Conservation (phyloP, 1,139 yeast species). For the Saccharomycopsis crataegensis region DNA sequence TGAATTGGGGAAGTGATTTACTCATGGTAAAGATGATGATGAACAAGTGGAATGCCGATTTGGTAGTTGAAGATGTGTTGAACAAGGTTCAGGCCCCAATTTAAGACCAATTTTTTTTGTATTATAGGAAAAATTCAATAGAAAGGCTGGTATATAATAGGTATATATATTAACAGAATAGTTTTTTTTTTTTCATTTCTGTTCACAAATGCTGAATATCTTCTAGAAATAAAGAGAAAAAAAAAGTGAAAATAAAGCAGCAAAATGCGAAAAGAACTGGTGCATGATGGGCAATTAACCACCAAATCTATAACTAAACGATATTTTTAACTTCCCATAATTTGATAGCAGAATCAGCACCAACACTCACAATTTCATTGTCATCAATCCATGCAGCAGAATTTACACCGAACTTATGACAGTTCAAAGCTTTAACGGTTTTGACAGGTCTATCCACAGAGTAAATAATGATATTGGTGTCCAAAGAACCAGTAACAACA, state of each 20-base stretch:
- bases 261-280: too few species aligned
- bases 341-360: conserved; percentile 77
- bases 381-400: conserved; percentile 59
- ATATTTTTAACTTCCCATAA: conserved; percentile 46
- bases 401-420: conserved; percentile 85
- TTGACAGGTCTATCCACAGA: conserved; percentile 73
- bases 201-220: too few species aligned
- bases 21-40: conserved; percentile 34
- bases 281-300: too few species aligned
- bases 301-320: too few species aligned
- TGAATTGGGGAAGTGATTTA: conserved; percentile 47
- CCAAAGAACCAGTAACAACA: conserved; percentile 75
- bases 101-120: conserved; percentile 17
- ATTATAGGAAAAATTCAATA: neutral
- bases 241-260: too few species aligned
- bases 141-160: too few species aligned
- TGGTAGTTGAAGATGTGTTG: conserved; percentile 43
- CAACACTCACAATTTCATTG: conserved; percentile 53
- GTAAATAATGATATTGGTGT: conserved; percentile 72
- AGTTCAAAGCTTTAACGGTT: conserved; percentile 64
- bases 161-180: too few species aligned
- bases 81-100: conserved; percentile 41
- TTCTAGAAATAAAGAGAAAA: too few species aligned
- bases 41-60: conserved; percentile 36
- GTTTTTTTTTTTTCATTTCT: too few species aligned